phyloP scores from a whole-genome alignment of 805 yeast species.

The Schizosaccharomyces octosporus region DNA sequence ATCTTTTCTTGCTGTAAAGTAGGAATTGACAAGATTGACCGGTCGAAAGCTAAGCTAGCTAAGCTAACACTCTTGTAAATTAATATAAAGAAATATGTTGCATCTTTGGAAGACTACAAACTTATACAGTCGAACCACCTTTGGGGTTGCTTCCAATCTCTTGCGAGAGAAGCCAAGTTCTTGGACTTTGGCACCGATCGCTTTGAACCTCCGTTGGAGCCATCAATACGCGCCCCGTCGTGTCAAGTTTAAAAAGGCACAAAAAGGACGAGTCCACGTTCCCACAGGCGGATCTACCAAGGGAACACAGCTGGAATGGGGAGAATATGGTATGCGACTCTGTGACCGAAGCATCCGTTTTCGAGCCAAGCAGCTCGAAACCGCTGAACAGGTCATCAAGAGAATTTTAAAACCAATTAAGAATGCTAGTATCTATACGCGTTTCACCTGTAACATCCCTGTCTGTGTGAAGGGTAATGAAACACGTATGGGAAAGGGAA shows the following conservation, averaged over 20 bases:
- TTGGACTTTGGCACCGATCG: background rate
- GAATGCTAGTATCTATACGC: conserved; percentile 50
- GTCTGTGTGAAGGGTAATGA: conserved; percentile 94
- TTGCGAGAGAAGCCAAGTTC: no score
- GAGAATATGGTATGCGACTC: conserved; percentile 65
- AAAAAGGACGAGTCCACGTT: conserved; percentile 83
- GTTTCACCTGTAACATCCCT: conserved; percentile 64
- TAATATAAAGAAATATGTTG: no score
- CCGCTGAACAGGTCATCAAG: conserved; percentile 69
- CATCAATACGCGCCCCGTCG: conserved; percentile 1
- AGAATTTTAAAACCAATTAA: conserved; percentile 48
- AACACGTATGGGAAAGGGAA: conserved; percentile 99
- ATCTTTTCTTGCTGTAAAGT: no score
- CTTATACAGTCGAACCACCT: no score
- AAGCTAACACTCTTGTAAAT: no score
- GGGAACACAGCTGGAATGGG: conserved; percentile 62
- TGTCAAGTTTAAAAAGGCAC: conserved; percentile 28
- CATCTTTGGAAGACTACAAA: no score
- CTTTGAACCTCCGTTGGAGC: background rate
- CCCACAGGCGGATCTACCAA: conserved; percentile 70
- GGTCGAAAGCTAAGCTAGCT: no score
- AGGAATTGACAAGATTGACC: no score
- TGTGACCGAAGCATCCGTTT: conserved; percentile 71
- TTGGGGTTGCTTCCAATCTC: no score
- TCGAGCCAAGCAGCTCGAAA: conserved; percentile 67